Evolutionary conservation across 495 filamentous ascomycete genomes (phyloP).

Genomic region (Aspergillus nanangensis): DNA sequence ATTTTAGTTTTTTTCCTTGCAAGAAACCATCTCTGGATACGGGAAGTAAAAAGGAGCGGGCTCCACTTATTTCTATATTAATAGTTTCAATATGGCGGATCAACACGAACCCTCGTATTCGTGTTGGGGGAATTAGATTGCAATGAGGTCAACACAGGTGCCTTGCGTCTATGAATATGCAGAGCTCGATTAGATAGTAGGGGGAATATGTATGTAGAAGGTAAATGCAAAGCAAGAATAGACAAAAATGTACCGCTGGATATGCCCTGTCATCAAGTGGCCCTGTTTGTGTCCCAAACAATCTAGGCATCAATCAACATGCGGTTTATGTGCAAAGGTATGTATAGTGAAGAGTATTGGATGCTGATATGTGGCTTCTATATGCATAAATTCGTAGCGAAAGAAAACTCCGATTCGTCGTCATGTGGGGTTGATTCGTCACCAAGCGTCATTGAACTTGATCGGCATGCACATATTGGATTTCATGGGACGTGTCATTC

Average conservation of each 20-base stretch:
- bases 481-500: slow-evolving; percentile 13
- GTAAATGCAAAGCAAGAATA: neutral
- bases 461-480: slow-evolving; percentile 9
- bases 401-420: slow-evolving; percentile 2
- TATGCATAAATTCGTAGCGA: slow-evolving; percentile 5
- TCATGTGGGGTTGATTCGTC: slow-evolving; percentile 9
- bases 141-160: too few relatives aligned
- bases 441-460: slow-evolving; percentile 10
- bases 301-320: neutral
- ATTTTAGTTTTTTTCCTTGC: neutral
- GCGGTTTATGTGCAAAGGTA: neutral
- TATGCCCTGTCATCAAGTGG: neutral
- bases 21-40: neutral
- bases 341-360: slow-evolving; percentile 1
- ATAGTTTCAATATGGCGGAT: neutral
- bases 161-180: too few relatives aligned
- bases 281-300: neutral
- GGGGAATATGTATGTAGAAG: neutral
- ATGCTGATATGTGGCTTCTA: slow-evolving; percentile 2
- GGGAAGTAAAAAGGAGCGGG: neutral
- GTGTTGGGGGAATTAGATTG: neutral
- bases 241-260: neutral
- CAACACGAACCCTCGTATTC: neutral
- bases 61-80: slow-evolving; percentile 3
- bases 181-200: too few relatives aligned